Conservation (phyloP, 2,329 filamentous ascomycete genomes). For the Fusarium sp. region DNA sequence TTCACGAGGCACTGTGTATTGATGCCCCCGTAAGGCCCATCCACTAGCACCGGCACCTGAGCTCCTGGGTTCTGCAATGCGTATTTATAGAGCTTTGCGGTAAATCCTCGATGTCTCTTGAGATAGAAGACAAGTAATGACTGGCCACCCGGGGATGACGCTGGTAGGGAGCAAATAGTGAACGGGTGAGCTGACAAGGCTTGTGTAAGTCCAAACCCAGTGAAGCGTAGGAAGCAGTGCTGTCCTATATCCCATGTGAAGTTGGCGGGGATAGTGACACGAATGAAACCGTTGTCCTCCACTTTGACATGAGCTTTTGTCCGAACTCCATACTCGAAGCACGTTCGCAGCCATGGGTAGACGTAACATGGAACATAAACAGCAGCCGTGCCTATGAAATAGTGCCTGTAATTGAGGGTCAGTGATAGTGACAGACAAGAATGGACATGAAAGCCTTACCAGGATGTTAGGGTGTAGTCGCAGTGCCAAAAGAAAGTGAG, state of each 20-base stretch:
- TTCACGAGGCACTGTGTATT: neutral
- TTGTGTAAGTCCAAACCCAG: neutral
- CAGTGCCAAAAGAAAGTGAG: neutral
- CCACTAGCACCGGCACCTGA: neutral
- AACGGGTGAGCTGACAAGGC: neutral
- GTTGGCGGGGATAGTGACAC: neutral
- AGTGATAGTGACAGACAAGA: accelerated
- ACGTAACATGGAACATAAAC: neutral
- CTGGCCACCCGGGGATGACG: neutral
- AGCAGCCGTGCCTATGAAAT: neutral
- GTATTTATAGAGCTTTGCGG: neutral
- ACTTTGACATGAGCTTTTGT: neutral
- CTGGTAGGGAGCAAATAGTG: neutral
- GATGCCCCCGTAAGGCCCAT: neutral
- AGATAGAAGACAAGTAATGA: neutral
- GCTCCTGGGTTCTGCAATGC: neutral
- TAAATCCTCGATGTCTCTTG: neutral
- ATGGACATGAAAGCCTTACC: neutral
- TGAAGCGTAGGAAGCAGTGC: neutral
- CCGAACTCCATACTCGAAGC: neutral
- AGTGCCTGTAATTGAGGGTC: neutral
- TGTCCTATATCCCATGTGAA: neutral
- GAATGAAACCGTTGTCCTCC: neutral
- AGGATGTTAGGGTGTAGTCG: neutral
- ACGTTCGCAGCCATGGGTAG: neutral